Base-by-base conservation (phyloP, 495 filamentous ascomycete species). In the Thozetella sp. region DNA sequence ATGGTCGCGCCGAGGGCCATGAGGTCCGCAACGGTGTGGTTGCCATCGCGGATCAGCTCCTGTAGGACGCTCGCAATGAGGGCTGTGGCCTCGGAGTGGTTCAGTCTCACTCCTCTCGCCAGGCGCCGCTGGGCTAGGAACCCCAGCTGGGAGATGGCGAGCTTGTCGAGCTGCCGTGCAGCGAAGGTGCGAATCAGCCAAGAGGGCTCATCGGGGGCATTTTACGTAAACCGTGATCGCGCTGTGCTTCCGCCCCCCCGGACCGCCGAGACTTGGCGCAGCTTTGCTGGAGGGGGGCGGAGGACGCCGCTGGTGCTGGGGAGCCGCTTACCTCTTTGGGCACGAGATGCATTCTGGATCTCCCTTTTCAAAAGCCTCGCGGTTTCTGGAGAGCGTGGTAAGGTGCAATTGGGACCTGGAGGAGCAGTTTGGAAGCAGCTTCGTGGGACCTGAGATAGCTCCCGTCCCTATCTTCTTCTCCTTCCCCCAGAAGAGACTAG, bases 41-140 rank as follows among this genome's bases (percentile, higher is more conserved):
- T 83, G 71, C 96, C 95, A 94, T 99, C 95, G 70, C 95, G 95
- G 73, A 98, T 94, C 61, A 97, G 88, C 83, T 97, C 95, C 74
- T 97, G 95, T 56, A 99, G 82, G 70, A 91, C 91, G 67, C 84
- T 90, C 40, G 95, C 86, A 64, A 98, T 97, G 68, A 98, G 83
- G 9, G 93, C 94, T 90, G 85, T 89, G 54, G 95, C 92, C 78
- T 99, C 95, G 22, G 89, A 80, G 79, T 98, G 92, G 72, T 99
- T 99, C 64, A 99, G 77, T 62, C 86, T 88, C 25, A 97, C 85
- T 54, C 95, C 95, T 58, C 95, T 82, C 48, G 95, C 95, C 40
- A 99, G 88, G 55, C 95, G 87, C 43, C 86, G 82, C 79, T 99
- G 95, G 57, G 95, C 95, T 56, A 97, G 83, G 59, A 90, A 83